Percentiles rank a stretch among this genome's conserved stretches.
These are phyloP conservation scores for Heliosperma pusillum DNA, from an alignment of 148 eudicot species.

Conservation along the genomic window DNA sequence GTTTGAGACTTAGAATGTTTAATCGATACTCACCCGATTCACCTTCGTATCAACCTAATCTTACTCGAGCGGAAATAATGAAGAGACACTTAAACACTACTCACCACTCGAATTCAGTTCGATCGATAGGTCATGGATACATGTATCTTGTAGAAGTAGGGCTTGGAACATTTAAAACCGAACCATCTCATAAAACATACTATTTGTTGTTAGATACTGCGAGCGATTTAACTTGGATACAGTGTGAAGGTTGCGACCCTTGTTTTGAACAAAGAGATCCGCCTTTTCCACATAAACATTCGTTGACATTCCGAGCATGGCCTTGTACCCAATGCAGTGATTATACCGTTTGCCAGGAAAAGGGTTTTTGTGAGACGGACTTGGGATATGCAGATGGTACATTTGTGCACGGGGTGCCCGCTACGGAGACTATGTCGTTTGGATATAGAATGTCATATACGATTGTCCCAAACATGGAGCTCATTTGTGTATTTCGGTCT, in stretches of 20 bases:
- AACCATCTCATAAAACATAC: background rate
- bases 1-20: background rate
- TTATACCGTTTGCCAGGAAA: background rate
- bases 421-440: slow-evolving; percentile 7
- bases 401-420: background rate
- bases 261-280: slow-evolving; percentile 16
- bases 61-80: background rate
- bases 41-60: background rate
- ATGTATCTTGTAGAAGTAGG: slow-evolving; percentile 14
- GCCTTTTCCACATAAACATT: background rate
- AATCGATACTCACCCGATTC: background rate
- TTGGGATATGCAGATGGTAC: background rate
- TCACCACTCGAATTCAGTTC: too few species aligned
- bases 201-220: slow-evolving; percentile 6
- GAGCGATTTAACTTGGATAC: slow-evolving; percentile 18
- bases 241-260: slow-evolving; percentile 21
- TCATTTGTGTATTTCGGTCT: background rate
- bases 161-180: slow-evolving; percentile 7
- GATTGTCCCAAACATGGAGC: background rate
- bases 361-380: too few species aligned
- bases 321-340: background rate
- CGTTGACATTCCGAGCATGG: background rate
- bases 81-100: too few species aligned
- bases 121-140: too few species aligned
- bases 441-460: background rate